Evolutionary conservation across 768 basidiomycete genomes (phyloP), one percentile per base, ranked within the genome.

Genomic region (Kwoniella europaea): DNA sequence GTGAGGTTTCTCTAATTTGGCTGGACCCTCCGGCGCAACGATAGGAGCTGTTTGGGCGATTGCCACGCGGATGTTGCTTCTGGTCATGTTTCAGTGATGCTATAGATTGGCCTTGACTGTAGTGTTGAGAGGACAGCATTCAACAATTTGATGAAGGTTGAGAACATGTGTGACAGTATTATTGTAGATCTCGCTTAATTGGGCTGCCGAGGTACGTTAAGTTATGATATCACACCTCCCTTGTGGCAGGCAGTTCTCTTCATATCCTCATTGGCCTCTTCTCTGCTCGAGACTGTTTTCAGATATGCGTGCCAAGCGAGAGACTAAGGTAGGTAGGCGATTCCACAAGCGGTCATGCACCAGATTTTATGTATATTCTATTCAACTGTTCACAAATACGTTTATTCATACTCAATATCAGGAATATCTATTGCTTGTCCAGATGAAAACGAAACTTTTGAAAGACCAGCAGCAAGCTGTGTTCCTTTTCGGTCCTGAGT

Each of bases 21-120:
- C 69, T 24, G 74, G 71, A 7, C 71, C 71, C 9, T 69, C 55
- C 10, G 60, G 55, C 5, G 77, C 77, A n/a, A 68, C 65, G 56
- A 71, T 18, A 13, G 78, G 74, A 6, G 69, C 73, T 35, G 71
- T 75, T 42, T 81, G 78, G 12, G 80, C 80, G 24, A 81, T 57
- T 5, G 76, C 74, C 27, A 81, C 69, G 13, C 71, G 68, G 42
- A 81, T 35, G 35, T 35, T 35, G 35, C 35, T 65, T 27, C 16
- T 68, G 50, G 59, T 61, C 59, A 61, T 61, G 13, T 0, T 61
- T 12, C 29, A 18, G 3, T 41, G 29, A 29, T 29, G 57, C 41
- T 35, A 9, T 35, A 35, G 5, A 35, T 35, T 35, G 3, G 35
- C 3, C 35, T 35, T 35, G 35, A 35, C 35, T 35, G 35, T 35